These are phyloP conservation scores for Sicyos edulis DNA, from an alignment of 306 rosid species.

Conservation along the genomic window DNA sequence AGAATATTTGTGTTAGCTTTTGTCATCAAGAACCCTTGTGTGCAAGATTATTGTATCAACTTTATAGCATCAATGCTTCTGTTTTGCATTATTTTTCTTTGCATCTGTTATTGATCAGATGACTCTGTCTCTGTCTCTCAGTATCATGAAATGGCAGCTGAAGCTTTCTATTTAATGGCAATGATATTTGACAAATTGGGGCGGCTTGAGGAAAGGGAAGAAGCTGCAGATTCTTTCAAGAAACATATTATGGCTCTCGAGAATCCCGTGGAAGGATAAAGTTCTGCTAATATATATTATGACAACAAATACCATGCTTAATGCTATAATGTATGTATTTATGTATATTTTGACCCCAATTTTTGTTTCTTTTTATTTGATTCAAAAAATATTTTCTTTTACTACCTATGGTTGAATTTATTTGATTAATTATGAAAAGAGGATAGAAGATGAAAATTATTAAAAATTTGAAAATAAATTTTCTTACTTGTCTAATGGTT, in stretches of 20 bases:
- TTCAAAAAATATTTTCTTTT: neutral
- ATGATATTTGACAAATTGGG: conserved; percentile 72
- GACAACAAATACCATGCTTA: conserved; percentile 17
- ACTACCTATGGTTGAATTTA: too few species aligned
- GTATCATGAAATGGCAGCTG: conserved; percentile 92
- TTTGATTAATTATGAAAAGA: too few species aligned
- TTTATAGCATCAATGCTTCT: neutral
- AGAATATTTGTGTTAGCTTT: neutral
- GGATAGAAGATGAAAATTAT: too few species aligned
- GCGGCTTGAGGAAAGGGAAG: conserved; percentile 62
- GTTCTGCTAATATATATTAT: conserved; percentile 36
- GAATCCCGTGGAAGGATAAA: conserved; percentile 42
- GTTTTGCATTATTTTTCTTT: neutral
- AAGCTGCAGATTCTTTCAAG: conserved; percentile 69
- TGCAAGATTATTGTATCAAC: neutral
- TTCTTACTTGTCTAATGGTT: too few species aligned
- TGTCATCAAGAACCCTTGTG: neutral
- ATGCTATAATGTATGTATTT: neutral
- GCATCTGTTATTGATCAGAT: neutral
- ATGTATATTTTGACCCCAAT: neutral
- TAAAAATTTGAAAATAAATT: too few species aligned
- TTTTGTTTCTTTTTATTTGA: neutral
- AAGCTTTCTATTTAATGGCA: conserved; percentile 90
- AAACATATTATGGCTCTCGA: conserved; percentile 59
- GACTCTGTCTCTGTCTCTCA: conserved; percentile 22